Base-by-base conservation (phyloP, 106 monocot species). In the Platanthera guangdongensis region DNA sequence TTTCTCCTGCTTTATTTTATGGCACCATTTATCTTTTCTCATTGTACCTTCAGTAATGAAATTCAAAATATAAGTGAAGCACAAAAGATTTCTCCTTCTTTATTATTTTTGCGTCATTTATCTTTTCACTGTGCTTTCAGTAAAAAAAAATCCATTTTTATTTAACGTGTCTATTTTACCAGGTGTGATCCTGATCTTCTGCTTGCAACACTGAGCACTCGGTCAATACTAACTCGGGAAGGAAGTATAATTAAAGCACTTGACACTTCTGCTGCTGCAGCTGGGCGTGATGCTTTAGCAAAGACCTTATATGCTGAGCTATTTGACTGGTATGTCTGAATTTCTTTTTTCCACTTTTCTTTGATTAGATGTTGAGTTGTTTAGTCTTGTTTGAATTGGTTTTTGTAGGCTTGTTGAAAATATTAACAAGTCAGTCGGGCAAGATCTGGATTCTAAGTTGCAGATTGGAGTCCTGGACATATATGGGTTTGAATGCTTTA, bases 381-480 rank as follows among this genome's bases (percentile, higher is more conserved):
- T 68, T 21, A 64, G 32, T 68, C 9, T 50, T 71, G 52, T 59
- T 47, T 52, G 9, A 19, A 48, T 6, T 77, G 16, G 6, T 77
- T 64, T 47, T 77, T 74, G 48, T 86, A 95, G 95, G 95, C 87
- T 95, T 88, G 95, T 95, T 80, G 90, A 95, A 52, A 92, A 90
- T 80, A 85, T 95, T 79, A 95, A 95, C 72, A 92, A 86, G 77
- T 92, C 95, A 75, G 87, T 95, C 80, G 95, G 95, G 50, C 95
- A 95, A 74, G 95, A 95, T 73, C 51, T 54, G 30, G 83, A 92
- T 76, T 92, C 92, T 16, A 88, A 64, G 75, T 54, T 86, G 22
- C 95, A 90, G 81, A 95, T 95, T 77, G 95, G 95, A 71, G 86
- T 95, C 46, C 73, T 95, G 64, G 95, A 95, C 76, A 95, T 95